Evolutionary conservation across 805 yeast genomes (phyloP).

Genomic region (Wickerhamiella siamensis): DNA sequence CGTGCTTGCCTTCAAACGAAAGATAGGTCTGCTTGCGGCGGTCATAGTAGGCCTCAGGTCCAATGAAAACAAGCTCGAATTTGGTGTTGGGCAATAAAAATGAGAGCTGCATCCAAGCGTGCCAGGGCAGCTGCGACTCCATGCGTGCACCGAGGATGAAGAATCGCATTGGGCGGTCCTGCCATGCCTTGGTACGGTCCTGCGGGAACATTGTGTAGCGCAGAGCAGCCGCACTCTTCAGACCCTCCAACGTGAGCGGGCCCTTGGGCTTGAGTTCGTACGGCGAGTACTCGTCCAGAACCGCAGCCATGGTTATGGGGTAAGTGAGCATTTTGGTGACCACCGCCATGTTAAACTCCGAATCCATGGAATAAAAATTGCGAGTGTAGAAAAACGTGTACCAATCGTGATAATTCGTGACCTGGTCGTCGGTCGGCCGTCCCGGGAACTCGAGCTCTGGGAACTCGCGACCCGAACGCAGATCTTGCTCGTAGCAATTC

Average conservation of each 20-base stretch:
- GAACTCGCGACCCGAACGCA: conserved; percentile 84
- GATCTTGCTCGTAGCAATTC: conserved; percentile 86
- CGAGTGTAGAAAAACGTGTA: conserved; percentile 87
- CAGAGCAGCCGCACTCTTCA: conserved; percentile 84
- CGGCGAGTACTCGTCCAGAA: conserved; percentile 76
- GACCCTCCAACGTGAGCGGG: conserved; percentile 80
- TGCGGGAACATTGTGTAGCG: conserved; percentile 78
- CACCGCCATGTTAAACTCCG: conserved; percentile 89
- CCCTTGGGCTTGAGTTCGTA: conserved; percentile 71
- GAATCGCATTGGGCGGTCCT: conserved; percentile 78
- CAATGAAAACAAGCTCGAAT: conserved; percentile 82
- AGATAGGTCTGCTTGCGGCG: conserved; percentile 49
- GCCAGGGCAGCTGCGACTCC: conserved; percentile 86
- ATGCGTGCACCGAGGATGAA: conserved; percentile 86
- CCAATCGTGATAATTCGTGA: conserved; percentile 72
- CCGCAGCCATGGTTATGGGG: conserved; percentile 77
- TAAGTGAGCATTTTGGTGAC: conserved; percentile 88
- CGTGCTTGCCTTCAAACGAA: conserved; percentile 36
- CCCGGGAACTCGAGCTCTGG: conserved; percentile 93
- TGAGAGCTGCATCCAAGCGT: conserved; percentile 88
- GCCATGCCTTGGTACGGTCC: conserved; percentile 41
- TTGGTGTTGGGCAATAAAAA: conserved; percentile 69
- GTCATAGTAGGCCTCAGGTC: conserved; percentile 82
- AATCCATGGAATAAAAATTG: conserved; percentile 88
- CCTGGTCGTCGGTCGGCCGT: conserved; percentile 56